Base-by-base conservation (phyloP, 2,329 filamentous ascomycete genomes). In the Pleoardoris graminearum region DNA sequence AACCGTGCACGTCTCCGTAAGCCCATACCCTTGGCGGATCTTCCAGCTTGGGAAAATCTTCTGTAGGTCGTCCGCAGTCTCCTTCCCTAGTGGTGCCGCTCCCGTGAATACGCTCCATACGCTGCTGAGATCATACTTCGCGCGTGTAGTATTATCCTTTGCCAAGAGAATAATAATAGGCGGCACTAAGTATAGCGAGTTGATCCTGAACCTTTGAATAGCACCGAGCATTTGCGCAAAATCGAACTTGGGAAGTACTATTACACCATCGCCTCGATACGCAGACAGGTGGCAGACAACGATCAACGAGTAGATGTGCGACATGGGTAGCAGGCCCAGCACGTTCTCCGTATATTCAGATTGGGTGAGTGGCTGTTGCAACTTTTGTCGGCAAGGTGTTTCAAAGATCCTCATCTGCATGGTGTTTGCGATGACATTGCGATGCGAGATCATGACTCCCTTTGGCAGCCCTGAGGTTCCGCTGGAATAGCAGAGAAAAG, bases 361-460 rank as follows among this genome's bases (percentile, higher is more conserved):
- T 32, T 77, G 74, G 21, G 69, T 72, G 38, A 56, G 73, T 68
- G 54, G 78, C 70, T n/a, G 69, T 50, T 48, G 75, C 60, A 53
- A 67, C 42, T 46, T 81, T 71, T 77, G 66, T 59, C 82, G 60
- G 54, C 63, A 61, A 0, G 69, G 62, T 27, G 74, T 68, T 37
- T 87, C 84, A 55, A 74, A 85, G 0, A 79, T 66, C 6, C 65
- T 67, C 49, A 86, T 79, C 68, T 91, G 88, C 41, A 91, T 36
- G 0, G 85, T 81, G 66, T 92, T 93, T 47, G 89, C 83, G 42
- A 93, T 92, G 37, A 92, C 86, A 59, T 93, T 93, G 32, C 76
- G 76, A 68, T 93, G 89, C 3, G 88, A 89, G 53, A 93, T 89
- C 85, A 90, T 91, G 48, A 92, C 89, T 38, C 88, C 89, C 86